A percentile compares a stretch with the other conserved stretches of the same genome.
Conservation (phyloP, 345 rosid genomes). For the Theobroma cacao region DNA sequence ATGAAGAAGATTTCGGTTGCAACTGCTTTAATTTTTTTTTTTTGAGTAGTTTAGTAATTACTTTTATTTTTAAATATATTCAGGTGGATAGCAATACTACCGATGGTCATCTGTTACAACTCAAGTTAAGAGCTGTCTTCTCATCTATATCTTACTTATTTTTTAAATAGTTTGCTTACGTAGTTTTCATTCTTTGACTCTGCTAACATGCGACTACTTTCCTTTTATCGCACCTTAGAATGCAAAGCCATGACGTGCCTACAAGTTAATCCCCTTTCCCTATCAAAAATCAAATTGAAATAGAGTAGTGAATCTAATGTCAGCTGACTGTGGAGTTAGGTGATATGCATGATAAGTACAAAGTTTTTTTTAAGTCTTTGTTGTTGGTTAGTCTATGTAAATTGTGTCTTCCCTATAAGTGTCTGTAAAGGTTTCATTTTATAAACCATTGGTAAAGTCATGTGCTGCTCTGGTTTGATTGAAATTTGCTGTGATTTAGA, state of each 20-base stretch:
- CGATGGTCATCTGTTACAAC: slow-evolving; percentile 81
- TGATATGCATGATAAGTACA: not conserved
- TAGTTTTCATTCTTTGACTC: not conserved
- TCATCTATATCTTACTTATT: not conserved
- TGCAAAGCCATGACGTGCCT: not conserved
- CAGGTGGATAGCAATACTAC: slow-evolving; percentile 67
- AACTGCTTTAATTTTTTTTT: not conserved
- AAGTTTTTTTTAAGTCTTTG: not conserved
- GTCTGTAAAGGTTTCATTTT: not conserved
- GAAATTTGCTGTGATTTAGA: not conserved
- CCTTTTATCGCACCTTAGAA: not conserved
- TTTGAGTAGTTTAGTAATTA: not conserved
- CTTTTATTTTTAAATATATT: slow-evolving; percentile 2
- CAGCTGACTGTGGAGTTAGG: not conserved
- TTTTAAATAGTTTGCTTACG: not conserved
- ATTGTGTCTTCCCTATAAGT: not conserved
- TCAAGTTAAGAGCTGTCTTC: slow-evolving; percentile 50
- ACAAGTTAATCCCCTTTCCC: not conserved
- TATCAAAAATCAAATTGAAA: not conserved
- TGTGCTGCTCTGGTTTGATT: slow-evolving; percentile 1
- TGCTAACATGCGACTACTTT: not conserved
- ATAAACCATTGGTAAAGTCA: not conserved
- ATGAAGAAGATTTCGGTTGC: not conserved
- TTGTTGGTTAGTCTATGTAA: not conserved
- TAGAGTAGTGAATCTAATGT: not conserved